These are phyloP conservation scores for Aspergillus sclerotialis DNA, from an alignment of 2,329 filamentous ascomycete genomes.

Conservation along the genomic window DNA sequence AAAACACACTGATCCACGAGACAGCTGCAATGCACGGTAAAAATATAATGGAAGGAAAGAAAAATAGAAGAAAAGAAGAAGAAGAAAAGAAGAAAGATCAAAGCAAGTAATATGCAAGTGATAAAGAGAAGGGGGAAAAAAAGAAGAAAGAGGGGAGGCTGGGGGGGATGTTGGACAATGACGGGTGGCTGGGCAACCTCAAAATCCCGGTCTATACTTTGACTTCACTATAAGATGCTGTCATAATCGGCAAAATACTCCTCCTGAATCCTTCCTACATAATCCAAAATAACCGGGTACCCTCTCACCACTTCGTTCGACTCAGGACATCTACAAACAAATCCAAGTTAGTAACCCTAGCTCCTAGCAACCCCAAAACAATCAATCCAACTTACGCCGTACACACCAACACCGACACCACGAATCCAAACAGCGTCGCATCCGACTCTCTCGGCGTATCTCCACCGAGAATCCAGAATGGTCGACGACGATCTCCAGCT, in stretches of 20 bases:
- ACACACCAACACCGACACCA: conserved; percentile 46
- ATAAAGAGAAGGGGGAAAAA: background rate
- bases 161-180: background rate
- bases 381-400: conserved; percentile 53
- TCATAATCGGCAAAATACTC: too few species aligned
- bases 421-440: conserved; percentile 51
- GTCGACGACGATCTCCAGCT: conserved; percentile 21
- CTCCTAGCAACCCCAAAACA: too few species aligned
- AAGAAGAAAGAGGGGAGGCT: background rate
- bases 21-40: background rate
- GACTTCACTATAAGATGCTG: too few species aligned
- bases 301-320: too few species aligned
- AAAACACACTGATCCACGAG: background rate
- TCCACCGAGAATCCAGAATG: conserved; percentile 55
- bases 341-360: too few species aligned
- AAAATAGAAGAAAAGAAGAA: conserved; percentile 5
- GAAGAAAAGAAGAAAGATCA: conserved; percentile 7
- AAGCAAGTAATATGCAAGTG: conserved; percentile 5
- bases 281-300: too few species aligned
- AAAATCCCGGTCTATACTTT: too few species aligned
- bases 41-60: conserved; percentile 1
- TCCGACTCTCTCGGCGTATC: conserved; percentile 52
- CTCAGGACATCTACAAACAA: too few species aligned
- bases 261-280: too few species aligned
- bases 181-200: conserved; percentile 4